Percentiles rank a stretch among this genome's conserved stretches.
phyloP scores from a whole-genome alignment of 495 filamentous ascomycete genomes.

The Chaetomium cochliodes region DNA sequence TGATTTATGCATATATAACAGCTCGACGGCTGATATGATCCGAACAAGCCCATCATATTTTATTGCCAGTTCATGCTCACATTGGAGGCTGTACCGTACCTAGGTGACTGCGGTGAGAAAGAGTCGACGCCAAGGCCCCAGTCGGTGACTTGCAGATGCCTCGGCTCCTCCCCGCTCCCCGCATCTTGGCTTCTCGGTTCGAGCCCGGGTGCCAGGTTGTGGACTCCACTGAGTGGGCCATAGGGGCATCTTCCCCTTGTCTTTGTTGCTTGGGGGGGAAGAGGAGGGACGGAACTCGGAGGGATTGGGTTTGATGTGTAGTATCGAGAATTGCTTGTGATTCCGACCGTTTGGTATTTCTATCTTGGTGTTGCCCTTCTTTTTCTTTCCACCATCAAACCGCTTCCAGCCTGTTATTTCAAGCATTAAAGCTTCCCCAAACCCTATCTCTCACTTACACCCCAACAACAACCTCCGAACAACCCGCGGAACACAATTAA shows the following conservation, averaged over 20 bases:
- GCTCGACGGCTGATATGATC: no score
- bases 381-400: neutral
- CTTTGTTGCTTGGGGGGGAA: neutral
- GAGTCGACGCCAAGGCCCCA: neutral
- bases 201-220: neutral
- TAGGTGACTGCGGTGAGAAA: neutral
- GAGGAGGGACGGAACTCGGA: no score
- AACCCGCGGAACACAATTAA: no score
- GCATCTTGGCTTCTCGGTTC: conserved; percentile 11
- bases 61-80: neutral
- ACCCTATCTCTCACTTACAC: no score
- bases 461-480: no score
- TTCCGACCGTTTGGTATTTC: neutral
- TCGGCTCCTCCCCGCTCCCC: conserved; percentile 22
- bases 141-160: conserved; percentile 15
- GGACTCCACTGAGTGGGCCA: neutral
- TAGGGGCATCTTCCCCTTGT: neutral
- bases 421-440: no score
- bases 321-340: neutral
- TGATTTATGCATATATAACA: neutral
- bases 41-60: neutral
- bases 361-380: neutral
- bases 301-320: no score
- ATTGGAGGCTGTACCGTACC: neutral
- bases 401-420: neutral